These are phyloP conservation scores for Rostrohypoxylon terebratum DNA, from an alignment of 495 filamentous ascomycete species.

Conservation along the genomic window DNA sequence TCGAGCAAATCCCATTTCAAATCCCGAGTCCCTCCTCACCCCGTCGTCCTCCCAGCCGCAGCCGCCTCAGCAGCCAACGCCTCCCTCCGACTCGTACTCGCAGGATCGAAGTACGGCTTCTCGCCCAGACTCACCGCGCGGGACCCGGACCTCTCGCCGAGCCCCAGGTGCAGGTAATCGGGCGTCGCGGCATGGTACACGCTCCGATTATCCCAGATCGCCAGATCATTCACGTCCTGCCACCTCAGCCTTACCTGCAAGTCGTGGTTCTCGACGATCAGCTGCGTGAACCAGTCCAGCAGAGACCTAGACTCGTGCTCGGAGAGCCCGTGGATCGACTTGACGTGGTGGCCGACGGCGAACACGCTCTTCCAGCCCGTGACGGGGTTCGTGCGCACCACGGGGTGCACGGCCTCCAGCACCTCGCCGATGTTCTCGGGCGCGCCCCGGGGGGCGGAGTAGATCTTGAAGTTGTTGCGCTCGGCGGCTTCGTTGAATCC, in stretches of 20 bases:
- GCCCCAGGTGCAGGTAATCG: constrained; percentile 69
- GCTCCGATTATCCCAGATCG: constrained; percentile 84
- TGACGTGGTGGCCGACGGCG: constrained; percentile 70
- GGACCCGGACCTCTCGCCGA: constrained; percentile 71
- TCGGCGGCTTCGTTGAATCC: constrained; percentile 68
- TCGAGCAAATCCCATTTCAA: background rate
- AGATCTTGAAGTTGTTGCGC: constrained; percentile 67
- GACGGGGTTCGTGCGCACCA: constrained; percentile 84
- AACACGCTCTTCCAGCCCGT: constrained; percentile 83
- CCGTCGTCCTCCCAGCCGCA: background rate
- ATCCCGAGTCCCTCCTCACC: background rate
- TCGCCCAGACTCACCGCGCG: constrained; percentile 76
- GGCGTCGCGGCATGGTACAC: constrained; percentile 78
- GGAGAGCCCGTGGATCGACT: constrained; percentile 73
- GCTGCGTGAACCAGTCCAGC: constrained; percentile 69
- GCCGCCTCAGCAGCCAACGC: constrained; percentile 55
- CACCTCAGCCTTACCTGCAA: constrained; percentile 78
- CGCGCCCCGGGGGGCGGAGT: constrained; percentile 67
- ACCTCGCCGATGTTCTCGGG: constrained; percentile 75
- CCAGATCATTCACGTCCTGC: constrained; percentile 70
- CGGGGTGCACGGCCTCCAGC: constrained; percentile 73
- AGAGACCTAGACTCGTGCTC: constrained; percentile 73
- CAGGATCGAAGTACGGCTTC: constrained; percentile 73
- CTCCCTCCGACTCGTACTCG: constrained; percentile 69
- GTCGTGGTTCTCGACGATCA: constrained; percentile 83